Evolutionary conservation across 148 eudicot species (phyloP).

Genomic region (Drosera capensis): DNA sequence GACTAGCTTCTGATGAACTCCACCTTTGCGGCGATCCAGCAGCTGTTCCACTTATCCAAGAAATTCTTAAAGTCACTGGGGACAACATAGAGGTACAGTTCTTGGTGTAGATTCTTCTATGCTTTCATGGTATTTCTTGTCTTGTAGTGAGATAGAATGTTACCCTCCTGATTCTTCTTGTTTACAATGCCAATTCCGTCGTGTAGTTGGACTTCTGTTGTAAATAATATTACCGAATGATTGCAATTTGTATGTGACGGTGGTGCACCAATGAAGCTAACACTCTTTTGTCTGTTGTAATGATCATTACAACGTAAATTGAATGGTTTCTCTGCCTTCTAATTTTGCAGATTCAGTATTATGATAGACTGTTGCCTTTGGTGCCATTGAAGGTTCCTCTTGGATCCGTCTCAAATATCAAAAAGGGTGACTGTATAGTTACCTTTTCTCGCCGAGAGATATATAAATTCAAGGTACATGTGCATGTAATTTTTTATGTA

Average conservation of each 20-base stretch:
- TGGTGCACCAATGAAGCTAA: too few relatives aligned
- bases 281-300: too few relatives aligned
- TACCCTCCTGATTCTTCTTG: too few relatives aligned
- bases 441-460: constrained; percentile 76
- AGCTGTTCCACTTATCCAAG: constrained; percentile 72
- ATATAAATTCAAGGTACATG: constrained; percentile 64
- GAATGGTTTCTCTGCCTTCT: not conserved
- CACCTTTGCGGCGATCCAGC: constrained; percentile 97
- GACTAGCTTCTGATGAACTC: constrained; percentile 75
- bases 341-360: constrained; percentile 45
- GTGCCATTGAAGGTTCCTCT: constrained; percentile 60
- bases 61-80: constrained; percentile 73
- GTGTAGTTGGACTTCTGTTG: too few relatives aligned
- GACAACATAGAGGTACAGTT: constrained; percentile 50
- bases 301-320: constrained; percentile 4
- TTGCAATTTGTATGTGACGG: too few relatives aligned
- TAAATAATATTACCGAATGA: too few relatives aligned
- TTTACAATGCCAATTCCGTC: too few relatives aligned
- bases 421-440: constrained; percentile 82
- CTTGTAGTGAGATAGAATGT: not conserved
- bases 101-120: not conserved
- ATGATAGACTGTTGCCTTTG: constrained; percentile 87
- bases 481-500: too few relatives aligned
- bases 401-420: constrained; percentile 61
- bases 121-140: not conserved